Base-by-base conservation (phyloP, 371 early-diverging fungal genomes). In the Lichtheimia corymbifera region DNA sequence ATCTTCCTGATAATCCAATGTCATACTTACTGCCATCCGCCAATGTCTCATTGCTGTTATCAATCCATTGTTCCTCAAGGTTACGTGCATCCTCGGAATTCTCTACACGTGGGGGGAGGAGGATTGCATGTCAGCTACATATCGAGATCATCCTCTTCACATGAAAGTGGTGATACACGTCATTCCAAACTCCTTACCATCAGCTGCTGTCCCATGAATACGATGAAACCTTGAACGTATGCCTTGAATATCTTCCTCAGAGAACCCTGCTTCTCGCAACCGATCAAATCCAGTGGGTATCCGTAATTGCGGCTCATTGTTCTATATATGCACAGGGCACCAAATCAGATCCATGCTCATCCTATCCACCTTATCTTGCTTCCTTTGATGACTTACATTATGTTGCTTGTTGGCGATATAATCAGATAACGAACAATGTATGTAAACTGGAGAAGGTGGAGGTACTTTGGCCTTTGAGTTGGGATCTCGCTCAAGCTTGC, bases 31-130 rank as follows among this genome's bases (percentile, higher is more conserved):
- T 65, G 55, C 80, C 80, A 56, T 80, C 78, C 5, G 77, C 79
- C 25, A 77, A 58, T 5, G 72, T 75, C 50, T 62, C 56, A 12
- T 66, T 68, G 5, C 71, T 70, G 61, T 81, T 76, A 50, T 85
- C 84, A 49, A 87, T 87, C 85, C 85, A 85, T 44, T 82, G 83
- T 58, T 87, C 88, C 55, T 88, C 85, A 7, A 75, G 57, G 44
- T 68, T 79, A 64, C 72, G 67, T 30, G 67, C 72, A 55, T 69
- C 74, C 43, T 68, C 84, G 22, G 67, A 62, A 40, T 63, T 50
- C 24, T 67, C 67, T 72, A 30, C 4, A 28, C 28, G 28, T 28
- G 27, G 22, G 22, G 2, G 25, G n/a, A 49, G 44, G 9, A n/a
- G 28, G 7, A 28, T 35, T 35, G 35, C 35, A 35, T 35, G 35